Evolutionary conservation across 2,329 filamentous ascomycete species (phyloP).

Genomic region (Aspergillus pseudoterreus): DNA sequence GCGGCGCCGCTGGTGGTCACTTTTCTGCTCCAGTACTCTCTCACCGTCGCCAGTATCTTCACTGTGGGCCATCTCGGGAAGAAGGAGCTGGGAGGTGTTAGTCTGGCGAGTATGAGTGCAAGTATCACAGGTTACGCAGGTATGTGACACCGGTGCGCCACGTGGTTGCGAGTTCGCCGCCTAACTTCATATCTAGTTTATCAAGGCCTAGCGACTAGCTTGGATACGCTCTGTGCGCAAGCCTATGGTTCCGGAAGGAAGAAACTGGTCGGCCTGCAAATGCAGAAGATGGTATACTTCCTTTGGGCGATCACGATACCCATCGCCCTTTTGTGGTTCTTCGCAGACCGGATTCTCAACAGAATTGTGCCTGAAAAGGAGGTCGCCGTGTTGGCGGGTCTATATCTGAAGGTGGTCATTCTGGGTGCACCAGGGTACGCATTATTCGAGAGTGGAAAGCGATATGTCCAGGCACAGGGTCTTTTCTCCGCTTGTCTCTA

Average conservation of each 20-base stretch:
- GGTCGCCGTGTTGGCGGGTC: slow-evolving; percentile 67
- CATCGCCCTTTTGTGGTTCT: slow-evolving; percentile 68
- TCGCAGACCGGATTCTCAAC: slow-evolving; percentile 62
- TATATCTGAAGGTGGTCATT: slow-evolving; percentile 68
- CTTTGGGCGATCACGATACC: slow-evolving; percentile 69
- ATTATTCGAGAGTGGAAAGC: slow-evolving; percentile 74
- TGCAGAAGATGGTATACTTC: slow-evolving; percentile 78
- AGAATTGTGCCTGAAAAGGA: slow-evolving; percentile 67
- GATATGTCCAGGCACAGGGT: slow-evolving; percentile 83
- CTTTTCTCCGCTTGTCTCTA: slow-evolving; percentile 81
- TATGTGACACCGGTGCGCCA: background rate
- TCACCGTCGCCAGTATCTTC: slow-evolving; percentile 79
- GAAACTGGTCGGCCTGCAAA: slow-evolving; percentile 79
- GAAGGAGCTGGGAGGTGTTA: slow-evolving; percentile 64
- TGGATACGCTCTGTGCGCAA: slow-evolving; percentile 91
- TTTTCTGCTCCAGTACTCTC: slow-evolving; percentile 76
- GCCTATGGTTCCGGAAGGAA: slow-evolving; percentile 90
- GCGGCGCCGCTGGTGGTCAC: slow-evolving; percentile 68
- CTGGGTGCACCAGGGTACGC: slow-evolving; percentile 72
- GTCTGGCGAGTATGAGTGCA: slow-evolving; percentile 71
- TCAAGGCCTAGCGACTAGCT: slow-evolving; percentile 80
- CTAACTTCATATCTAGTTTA: slow-evolving; percentile 50
- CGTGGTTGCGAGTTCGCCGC: background rate
- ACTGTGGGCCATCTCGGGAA: slow-evolving; percentile 73
- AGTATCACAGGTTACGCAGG: slow-evolving; percentile 68